These are phyloP conservation scores for Globisporangium parvum DNA, from an alignment of 352 stramenopile genomes.

Conservation along the genomic window DNA sequence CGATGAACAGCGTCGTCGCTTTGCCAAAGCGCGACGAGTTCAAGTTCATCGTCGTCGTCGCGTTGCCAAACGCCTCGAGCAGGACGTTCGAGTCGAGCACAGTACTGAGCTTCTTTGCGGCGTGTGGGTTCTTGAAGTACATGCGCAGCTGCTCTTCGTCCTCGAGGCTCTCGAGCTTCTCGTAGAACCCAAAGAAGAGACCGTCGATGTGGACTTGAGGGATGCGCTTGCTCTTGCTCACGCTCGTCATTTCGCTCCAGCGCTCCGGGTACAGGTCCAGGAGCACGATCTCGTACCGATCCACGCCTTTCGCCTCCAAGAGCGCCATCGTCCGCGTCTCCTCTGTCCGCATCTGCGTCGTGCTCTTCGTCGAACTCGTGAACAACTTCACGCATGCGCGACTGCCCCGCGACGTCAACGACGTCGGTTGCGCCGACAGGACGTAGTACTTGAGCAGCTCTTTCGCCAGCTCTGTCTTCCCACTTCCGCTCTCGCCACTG, in stretches of 20 bases:
- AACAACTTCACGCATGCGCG: conserved; percentile 52
- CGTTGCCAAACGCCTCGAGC: conserved; percentile 73
- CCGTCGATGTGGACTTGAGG: conserved; percentile 69
- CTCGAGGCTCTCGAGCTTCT: conserved; percentile 67
- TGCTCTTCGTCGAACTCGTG: conserved; percentile 82
- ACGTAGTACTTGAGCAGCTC: conserved; percentile 77
- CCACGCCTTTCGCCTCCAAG: conserved; percentile 62
- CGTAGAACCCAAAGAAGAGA: conserved; percentile 76
- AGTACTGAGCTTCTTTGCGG: conserved; percentile 48
- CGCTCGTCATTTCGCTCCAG: conserved; percentile 58
- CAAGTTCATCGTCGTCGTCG: conserved; percentile 51
- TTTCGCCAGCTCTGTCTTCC: conserved; percentile 75
- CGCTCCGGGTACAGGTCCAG: conserved; percentile 56
- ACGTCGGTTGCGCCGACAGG: conserved; percentile 38
- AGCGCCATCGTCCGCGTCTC: conserved; percentile 67
- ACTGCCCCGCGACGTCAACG: conserved; percentile 7
- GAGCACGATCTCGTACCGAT: conserved; percentile 61
- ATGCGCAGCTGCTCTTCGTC: conserved; percentile 77
- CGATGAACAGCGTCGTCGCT: conserved; percentile 40
- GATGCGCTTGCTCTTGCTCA: conserved; percentile 66
- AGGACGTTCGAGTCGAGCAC: conserved; percentile 67
- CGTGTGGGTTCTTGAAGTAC: conserved; percentile 69
- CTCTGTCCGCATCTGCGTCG: conserved; percentile 75
- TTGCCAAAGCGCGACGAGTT: conserved; percentile 80
- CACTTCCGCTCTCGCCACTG: conserved; percentile 61